Evolutionary conservation across 768 basidiomycete species (phyloP), one percentile per base, ranked within the genome.

Genomic region (Multifurca ochricompacta): DNA sequence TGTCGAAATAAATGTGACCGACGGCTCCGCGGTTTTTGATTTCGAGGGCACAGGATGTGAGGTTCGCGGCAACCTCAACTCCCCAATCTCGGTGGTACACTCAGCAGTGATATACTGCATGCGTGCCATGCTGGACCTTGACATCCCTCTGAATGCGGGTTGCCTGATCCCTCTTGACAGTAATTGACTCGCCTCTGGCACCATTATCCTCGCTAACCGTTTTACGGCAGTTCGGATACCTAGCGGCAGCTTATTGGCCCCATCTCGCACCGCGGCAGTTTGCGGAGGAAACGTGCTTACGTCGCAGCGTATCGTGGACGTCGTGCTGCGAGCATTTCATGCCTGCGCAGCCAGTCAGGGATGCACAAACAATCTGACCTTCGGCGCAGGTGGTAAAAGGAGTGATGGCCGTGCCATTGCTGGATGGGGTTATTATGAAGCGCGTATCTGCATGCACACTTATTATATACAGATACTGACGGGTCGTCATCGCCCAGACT

Each of bases 201-300:
- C n/a, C 13, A 2, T 27, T 45, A 49, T 36, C 13, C 35, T 28
- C 21, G 31, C 47, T 65, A 37, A 63, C 53, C 28, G n/a, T 59
- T 65, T 42, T 48, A 31, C 23, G 34, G 40, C 59, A 85, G 88
- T 97, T 59, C 81, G 75, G 59, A 86, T 95, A 34, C 93, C 94
- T 0, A 67, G 74, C n/a, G 83, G 81, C 51, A 87, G 85, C 1
- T 67, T 96, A 11, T 73, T 97, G 27, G 78, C 82, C 5, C 94
- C 93, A 0, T 87, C 87, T 11, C 79, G 80, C 40, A 92, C 88
- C 0, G 90, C 88, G 9, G 94, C 93, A 0, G 91, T 95, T 5
- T 94, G 91, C 59, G 92, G 88, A 28, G 93, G 93, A 10, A 97
- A 96, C 65, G 91, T 94, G 2, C 71, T 91, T 41, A 93, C 91